Conservation (phyloP, 192 early-diverging fungal genomes). For the Coemansia sp. region DNA sequence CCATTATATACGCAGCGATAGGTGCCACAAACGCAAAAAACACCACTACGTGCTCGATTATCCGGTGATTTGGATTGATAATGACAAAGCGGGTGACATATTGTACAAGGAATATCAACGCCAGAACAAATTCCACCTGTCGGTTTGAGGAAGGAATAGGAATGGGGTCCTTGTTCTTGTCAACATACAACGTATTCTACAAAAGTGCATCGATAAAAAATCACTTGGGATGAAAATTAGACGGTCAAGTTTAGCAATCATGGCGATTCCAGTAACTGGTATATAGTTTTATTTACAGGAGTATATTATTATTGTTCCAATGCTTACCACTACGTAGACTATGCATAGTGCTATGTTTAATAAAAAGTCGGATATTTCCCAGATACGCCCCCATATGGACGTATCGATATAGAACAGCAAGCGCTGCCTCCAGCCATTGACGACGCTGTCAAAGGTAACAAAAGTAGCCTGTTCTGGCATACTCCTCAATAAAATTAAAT, state of each 20-base stretch:
- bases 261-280: too few relatives aligned
- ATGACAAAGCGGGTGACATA: slow-evolving; percentile 39
- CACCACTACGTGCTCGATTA: slow-evolving; percentile 35
- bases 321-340: slow-evolving; percentile 47
- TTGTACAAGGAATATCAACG: slow-evolving; percentile 31
- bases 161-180: slow-evolving; percentile 18
- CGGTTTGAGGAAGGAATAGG: slow-evolving; percentile 26
- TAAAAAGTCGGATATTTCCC: slow-evolving; percentile 42
- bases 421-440: slow-evolving; percentile 49
- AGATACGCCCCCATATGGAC: slow-evolving; percentile 42
- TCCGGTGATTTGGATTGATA: slow-evolving; percentile 39
- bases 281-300: too few relatives aligned
- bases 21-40: slow-evolving; percentile 44
- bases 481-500: neutral
- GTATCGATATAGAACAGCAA: slow-evolving; percentile 48
- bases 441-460: slow-evolving; percentile 42
- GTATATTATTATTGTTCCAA: neutral
- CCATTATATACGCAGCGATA: slow-evolving; percentile 28
- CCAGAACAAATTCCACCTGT: slow-evolving; percentile 32
- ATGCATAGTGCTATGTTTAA: slow-evolving; percentile 35
- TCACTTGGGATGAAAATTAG: neutral
- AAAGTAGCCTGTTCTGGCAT: slow-evolving; percentile 49
- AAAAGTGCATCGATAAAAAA: neutral
- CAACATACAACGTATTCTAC: slow-evolving; percentile 48
- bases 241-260: neutral